These are phyloP conservation scores for Narthecium ossifragum DNA, from an alignment of 106 monocot species.

Conservation along the genomic window DNA sequence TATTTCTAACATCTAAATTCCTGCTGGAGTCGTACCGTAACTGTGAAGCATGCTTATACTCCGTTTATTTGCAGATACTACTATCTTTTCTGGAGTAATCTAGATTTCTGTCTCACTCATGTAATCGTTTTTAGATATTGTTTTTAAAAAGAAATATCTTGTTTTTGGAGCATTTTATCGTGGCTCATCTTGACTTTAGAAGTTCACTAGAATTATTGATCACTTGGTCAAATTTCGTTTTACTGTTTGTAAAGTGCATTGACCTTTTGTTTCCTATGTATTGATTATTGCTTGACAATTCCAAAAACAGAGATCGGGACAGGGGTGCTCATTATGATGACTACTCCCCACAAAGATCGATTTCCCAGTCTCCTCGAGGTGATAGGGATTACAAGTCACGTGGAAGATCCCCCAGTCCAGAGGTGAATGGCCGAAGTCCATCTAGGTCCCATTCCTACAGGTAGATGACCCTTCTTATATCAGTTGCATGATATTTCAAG, in stretches of 20 bases:
- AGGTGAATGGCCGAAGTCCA: slow-evolving; percentile 12
- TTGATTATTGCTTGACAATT: background rate
- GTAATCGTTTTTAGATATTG: background rate
- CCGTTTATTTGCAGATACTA: background rate
- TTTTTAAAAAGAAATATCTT: background rate
- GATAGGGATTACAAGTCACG: slow-evolving; percentile 15
- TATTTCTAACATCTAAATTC: slow-evolving; percentile 8
- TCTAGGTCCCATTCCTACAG: slow-evolving; percentile 29
- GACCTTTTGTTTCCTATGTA: background rate
- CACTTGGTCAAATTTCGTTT: no score
- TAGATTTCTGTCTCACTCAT: background rate
- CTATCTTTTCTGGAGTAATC: background rate
- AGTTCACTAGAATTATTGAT: background rate
- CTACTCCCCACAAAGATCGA: slow-evolving; percentile 22
- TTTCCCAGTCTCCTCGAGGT: slow-evolving; percentile 27
- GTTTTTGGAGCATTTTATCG: background rate
- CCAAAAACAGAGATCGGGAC: slow-evolving; percentile 16
- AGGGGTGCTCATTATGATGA: slow-evolving; percentile 23
- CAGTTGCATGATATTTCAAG: background rate
- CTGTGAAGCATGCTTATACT: no score
- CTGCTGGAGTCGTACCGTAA: slow-evolving; percentile 6
- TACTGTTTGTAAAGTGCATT: background rate
- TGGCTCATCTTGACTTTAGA: background rate
- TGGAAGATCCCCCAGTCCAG: slow-evolving; percentile 9
- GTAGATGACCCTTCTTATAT: background rate